Evolutionary conservation across 352 stramenopile genomes (phyloP), one percentile per base, ranked within the genome.

Genomic region (Phytophthora cryptogea): DNA sequence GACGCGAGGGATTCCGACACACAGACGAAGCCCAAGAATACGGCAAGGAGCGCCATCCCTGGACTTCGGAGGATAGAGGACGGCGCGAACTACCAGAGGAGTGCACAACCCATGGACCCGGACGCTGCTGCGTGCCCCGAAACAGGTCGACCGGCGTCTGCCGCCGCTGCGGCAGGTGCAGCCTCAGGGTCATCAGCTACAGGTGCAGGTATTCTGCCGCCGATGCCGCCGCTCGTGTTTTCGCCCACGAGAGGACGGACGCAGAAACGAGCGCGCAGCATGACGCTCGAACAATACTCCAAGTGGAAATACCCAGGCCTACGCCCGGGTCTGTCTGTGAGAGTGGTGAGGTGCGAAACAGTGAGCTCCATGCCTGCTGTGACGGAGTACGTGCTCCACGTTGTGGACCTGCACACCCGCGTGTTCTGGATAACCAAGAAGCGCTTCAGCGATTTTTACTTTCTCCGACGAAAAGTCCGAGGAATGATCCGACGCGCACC

Each of bases 341-440:
- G 84, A 8, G 73, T 94, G 8, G 77, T 94, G 40, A 73, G 84
- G 6, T 76, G 74, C 8, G 80, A 92, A 47, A 72, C 74, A 8
- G 74, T 81, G 14, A 68, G 59, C 26, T 72, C 80, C 16, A 78
- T 90, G 76, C 69, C 72, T 26, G 68, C 75, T 4, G 78, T 86
- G 27, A 88, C 78, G 4, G 76, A 94, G 49, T 94, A 92, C 56
- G 72, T 90, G 6, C 32, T 94, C 11, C 80, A 94, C 39, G 78
- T 94, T 4, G 72, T 88, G 30, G 84, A 94, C 41, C 46, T 91
- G 16, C 78, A 91, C 64, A 94, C 84, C 4, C 83, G 86, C 54
- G 84, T 94, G 14, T 90, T 94, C 44, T 94, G 84, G 84, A 84
- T 89, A 52, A 80, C 78, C 2, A 90, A 89, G 54, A 94, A 94